Base-by-base conservation (phyloP, 345 rosid species). In the Cochlearia excelsa region DNA sequence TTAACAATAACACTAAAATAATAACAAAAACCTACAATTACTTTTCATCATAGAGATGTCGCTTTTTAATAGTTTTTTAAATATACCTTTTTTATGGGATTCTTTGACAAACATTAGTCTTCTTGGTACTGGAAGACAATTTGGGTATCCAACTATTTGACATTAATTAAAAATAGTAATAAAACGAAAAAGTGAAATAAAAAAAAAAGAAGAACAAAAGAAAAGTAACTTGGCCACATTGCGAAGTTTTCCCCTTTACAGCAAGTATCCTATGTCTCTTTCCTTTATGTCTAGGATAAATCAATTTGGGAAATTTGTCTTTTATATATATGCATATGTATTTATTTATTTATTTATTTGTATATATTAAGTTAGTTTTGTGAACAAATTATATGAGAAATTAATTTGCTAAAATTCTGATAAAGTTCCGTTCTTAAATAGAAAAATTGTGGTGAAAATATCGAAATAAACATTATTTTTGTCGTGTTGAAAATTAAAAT, bases 261-360 rank as follows among this genome's bases (percentile, higher is more conserved):
- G 88, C 75, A 75, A 76, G 88, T 74, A 78, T 81, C 86, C 82
- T 72, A 75, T 80, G 86, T 65, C 61, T 51, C 57, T 63, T 82
- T 72, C 65, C 69, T 79, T 80, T 72, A 55, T 85, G 81, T 87
- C 81, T 83, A 57, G 83, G 77, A 81, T 11, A 52, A 46, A 27
- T 37, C 54, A 55, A 60, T 50, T 42, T 28, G 7, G 40, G 40
- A 5, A 38, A 38, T 38, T 38, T 38, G 7, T 38, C 2, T 38
- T 1, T 38, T 38, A 7, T 7, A 38, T 38, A 7, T 38, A 8
- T 38, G 1, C 9, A 35, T 35, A 35, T 35, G 6, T 47, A 2
- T 33, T 33, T 33, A 2, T 5, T 33, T 33, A 33, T 33, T 33
- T 2, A 33, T 33, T 2, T 33, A 33, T 33, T 3, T 33, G 35